Percentiles rank a stretch among this genome's conserved stretches.
phyloP scores from a whole-genome alignment of 768 basidiomycete species.

The Clitopilus hobsonii region DNA sequence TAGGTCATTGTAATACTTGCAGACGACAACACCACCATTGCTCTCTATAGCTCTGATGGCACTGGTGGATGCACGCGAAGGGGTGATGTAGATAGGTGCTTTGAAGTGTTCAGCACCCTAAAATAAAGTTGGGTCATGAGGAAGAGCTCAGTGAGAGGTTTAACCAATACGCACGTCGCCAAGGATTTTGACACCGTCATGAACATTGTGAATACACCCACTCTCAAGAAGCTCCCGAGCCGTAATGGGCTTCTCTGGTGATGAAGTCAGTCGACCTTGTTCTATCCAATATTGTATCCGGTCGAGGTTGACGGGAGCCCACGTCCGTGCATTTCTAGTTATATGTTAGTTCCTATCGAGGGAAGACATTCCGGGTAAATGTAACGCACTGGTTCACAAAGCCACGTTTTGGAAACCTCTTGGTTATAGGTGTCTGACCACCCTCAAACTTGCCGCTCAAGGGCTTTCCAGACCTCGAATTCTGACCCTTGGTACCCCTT shows the following conservation, averaged over 20 bases:
- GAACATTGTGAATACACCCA: constrained; percentile 82
- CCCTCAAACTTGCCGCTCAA: constrained; percentile 89
- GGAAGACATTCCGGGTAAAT: background rate
- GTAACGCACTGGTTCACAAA: constrained; percentile 84
- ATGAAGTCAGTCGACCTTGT: constrained; percentile 73
- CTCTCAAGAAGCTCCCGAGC: constrained; percentile 80
- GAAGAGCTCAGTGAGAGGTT: background rate
- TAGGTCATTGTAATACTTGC: constrained; percentile 88
- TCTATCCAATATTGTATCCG: constrained; percentile 90
- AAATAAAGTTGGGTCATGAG: constrained; percentile 2
- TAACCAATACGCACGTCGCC: constrained; percentile 57
- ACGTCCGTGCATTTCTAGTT: constrained; percentile 65
- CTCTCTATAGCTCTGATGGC: constrained; percentile 84
- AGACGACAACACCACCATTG: constrained; percentile 77
- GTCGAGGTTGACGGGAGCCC: constrained; percentile 82
- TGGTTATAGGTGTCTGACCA: constrained; percentile 91
- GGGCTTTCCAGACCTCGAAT: constrained; percentile 85
- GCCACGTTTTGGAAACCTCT: constrained; percentile 89
- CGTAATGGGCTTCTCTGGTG: constrained; percentile 81
- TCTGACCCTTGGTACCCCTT: constrained; percentile 94
- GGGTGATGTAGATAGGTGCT: constrained; percentile 69
- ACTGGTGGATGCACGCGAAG: constrained; percentile 81
- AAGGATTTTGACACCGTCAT: constrained; percentile 89
- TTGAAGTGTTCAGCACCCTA: constrained; percentile 68
- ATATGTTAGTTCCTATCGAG: background rate